Conservation (phyloP, 108 stramenopile species). For the Cyclotella sp. region DNA sequence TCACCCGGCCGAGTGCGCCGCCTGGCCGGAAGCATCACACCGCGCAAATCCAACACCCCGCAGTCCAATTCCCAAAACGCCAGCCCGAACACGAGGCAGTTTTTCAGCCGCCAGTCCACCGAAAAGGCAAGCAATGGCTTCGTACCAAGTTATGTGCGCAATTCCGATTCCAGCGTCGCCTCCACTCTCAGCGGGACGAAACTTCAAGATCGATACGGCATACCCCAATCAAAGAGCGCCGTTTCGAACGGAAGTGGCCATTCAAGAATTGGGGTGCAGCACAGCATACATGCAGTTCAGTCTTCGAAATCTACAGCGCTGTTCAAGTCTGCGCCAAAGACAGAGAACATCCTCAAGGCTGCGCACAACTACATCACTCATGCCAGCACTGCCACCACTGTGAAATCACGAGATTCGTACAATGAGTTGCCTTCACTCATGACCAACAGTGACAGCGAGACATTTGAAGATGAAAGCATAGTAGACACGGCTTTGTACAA, state of each 20-base stretch:
- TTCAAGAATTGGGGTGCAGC: background rate
- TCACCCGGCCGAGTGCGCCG: conserved; percentile 9
- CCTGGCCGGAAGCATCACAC: conserved; percentile 1
- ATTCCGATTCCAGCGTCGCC: background rate
- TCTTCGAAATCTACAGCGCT: background rate
- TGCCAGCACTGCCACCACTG: background rate
- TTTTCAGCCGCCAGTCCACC: background rate
- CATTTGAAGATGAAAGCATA: conserved; percentile 24
- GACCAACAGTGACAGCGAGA: conserved; percentile 18
- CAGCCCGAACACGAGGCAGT: background rate
- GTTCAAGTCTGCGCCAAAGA: conserved; percentile 7
- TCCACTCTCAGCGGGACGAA: conserved; percentile 3
- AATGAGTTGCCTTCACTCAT: conserved; percentile 29
- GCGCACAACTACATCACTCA: conserved; percentile 24
- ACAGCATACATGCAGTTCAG: background rate
- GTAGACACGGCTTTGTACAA: conserved; percentile 18
- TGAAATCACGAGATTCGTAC: conserved; percentile 1
- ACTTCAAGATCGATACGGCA: background rate
- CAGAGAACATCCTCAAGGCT: conserved; percentile 15
- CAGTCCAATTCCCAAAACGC: background rate
- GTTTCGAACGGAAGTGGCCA: background rate
- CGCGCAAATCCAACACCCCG: background rate
- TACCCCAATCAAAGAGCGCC: background rate
- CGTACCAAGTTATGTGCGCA: background rate
- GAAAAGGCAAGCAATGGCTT: background rate